A percentile compares a stretch with the other conserved stretches of the same genome.
Evolutionary conservation across 2,329 filamentous ascomycete species (phyloP).

Genomic region (Zymoseptoria ardabiliae): DNA sequence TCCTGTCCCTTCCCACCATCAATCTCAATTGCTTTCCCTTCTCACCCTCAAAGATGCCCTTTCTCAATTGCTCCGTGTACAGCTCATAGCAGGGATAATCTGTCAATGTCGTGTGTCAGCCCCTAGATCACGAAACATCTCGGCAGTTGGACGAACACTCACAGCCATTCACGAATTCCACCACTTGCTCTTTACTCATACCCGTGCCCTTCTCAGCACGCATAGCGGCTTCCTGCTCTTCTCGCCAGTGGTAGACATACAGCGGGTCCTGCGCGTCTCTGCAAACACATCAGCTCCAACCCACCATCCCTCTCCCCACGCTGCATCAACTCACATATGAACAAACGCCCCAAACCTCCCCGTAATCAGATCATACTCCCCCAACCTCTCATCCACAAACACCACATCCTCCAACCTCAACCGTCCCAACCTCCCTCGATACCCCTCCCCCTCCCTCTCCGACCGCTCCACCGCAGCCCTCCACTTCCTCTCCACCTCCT

Average conservation of each 20-base stretch:
- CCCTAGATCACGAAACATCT: background rate
- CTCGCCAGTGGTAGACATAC: conserved; percentile 78
- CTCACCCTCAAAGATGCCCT: conserved; percentile 40
- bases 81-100: conserved; percentile 51
- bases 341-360: conserved; percentile 56
- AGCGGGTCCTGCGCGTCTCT: conserved; percentile 62
- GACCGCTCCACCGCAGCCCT: conserved; percentile 44
- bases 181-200: conserved; percentile 76
- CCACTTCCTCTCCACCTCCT: conserved; percentile 49
- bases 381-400: conserved; percentile 53
- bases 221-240: conserved; percentile 70
- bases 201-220: conserved; percentile 60
- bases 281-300: background rate
- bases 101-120: conserved; percentile 4
- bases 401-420: conserved; percentile 50
- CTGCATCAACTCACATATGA: conserved; percentile 48
- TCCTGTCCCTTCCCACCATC: conserved; percentile 42
- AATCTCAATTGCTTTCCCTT: conserved; percentile 45
- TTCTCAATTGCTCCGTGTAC: conserved; percentile 43
- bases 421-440: conserved; percentile 46
- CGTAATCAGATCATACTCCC: conserved; percentile 52
- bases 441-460: conserved; percentile 35
- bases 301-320: background rate
- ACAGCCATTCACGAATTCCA: conserved; percentile 65
- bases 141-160: conserved; percentile 21